A percentile compares a stretch with the other conserved stretches of the same genome.
These are phyloP conservation scores for Rhizopus delemar DNA, from an alignment of 371 early-diverging fungal genomes.

Conservation along the genomic window DNA sequence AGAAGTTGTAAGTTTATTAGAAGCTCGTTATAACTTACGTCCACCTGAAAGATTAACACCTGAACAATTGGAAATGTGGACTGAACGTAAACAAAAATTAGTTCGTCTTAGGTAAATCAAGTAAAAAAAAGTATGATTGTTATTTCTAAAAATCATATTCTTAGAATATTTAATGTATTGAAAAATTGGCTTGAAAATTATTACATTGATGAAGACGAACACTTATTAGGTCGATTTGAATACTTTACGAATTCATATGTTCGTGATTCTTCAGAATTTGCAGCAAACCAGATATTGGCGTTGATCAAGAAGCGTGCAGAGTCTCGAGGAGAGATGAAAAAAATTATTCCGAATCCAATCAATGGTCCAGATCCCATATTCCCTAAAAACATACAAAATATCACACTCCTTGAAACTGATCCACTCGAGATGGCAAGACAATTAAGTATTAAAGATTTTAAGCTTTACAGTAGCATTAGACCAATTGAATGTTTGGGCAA, in stretches of 20 bases:
- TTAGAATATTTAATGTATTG: conserved; percentile 81
- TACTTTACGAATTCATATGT: conserved; percentile 77
- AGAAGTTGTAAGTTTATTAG: conserved; percentile 70
- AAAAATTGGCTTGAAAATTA: conserved; percentile 89
- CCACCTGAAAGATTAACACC: conserved; percentile 70
- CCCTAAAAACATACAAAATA: conserved; percentile 62
- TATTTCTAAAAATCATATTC: background rate
- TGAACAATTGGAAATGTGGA: conserved; percentile 75
- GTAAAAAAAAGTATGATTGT: background rate
- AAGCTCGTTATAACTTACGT: conserved; percentile 70
- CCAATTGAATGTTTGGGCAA: conserved; percentile 86
- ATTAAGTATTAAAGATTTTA: conserved; percentile 83
- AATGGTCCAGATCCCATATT: conserved; percentile 69
- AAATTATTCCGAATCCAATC: conserved; percentile 62
- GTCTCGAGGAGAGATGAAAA: conserved; percentile 53
- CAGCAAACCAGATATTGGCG: conserved; percentile 71
- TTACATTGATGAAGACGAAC: conserved; percentile 73
- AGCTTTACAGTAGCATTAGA: conserved; percentile 74
- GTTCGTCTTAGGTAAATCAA: conserved; percentile 69
- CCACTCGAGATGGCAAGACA: conserved; percentile 93
- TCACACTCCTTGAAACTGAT: conserved; percentile 80
- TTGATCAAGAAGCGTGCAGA: conserved; percentile 68
- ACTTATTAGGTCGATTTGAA: conserved; percentile 66
- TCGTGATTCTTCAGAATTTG: conserved; percentile 67
- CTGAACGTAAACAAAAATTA: conserved; percentile 79